These are phyloP conservation scores for Geotrichum aggregatum DNA, from an alignment of 1,139 yeast genomes.

Conservation along the genomic window DNA sequence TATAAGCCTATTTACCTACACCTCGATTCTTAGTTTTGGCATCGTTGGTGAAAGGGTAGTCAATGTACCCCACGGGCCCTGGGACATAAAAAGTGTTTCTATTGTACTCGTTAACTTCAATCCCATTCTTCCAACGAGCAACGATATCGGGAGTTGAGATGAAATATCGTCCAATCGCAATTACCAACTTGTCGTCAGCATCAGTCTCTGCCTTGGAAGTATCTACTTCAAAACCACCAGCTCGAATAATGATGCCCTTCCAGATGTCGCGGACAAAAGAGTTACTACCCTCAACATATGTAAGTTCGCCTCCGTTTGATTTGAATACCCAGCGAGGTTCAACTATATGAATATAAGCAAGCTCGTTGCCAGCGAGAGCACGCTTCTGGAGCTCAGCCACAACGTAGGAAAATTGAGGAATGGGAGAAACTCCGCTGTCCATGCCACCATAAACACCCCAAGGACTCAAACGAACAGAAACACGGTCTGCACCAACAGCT, in stretches of 20 bases:
- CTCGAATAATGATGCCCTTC: constrained; percentile 42
- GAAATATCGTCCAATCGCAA: constrained; percentile 47
- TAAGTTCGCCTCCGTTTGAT: constrained; percentile 9
- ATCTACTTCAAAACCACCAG: constrained; percentile 40
- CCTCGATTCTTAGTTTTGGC: no score
- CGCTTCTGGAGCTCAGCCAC: constrained; percentile 34
- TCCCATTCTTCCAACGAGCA: constrained; percentile 40
- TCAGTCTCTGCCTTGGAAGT: constrained; percentile 31
- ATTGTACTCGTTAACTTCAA: constrained; percentile 37
- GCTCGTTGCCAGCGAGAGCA: constrained; percentile 29
- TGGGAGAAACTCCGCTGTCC: constrained; percentile 34
- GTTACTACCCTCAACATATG: constrained; percentile 20
- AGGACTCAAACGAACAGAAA: constrained; percentile 62
- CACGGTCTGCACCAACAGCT: no score
- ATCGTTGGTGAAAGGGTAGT: constrained; percentile 23
- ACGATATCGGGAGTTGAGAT: constrained; percentile 51
- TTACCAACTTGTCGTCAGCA: constrained; percentile 40
- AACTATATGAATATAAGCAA: constrained; percentile 52
- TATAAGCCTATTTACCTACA: no score
- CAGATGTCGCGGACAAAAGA: constrained; percentile 33
- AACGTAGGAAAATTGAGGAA: constrained; percentile 35
- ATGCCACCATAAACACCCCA: constrained; percentile 40
- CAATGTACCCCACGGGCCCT: constrained; percentile 25
- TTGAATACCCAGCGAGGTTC: constrained; percentile 43
- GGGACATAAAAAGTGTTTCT: constrained; percentile 40